Percentiles rank a stretch among this genome's conserved stretches.
Conservation (phyloP, 2,329 filamentous ascomycete species). For the Juglanconis juglandina region DNA sequence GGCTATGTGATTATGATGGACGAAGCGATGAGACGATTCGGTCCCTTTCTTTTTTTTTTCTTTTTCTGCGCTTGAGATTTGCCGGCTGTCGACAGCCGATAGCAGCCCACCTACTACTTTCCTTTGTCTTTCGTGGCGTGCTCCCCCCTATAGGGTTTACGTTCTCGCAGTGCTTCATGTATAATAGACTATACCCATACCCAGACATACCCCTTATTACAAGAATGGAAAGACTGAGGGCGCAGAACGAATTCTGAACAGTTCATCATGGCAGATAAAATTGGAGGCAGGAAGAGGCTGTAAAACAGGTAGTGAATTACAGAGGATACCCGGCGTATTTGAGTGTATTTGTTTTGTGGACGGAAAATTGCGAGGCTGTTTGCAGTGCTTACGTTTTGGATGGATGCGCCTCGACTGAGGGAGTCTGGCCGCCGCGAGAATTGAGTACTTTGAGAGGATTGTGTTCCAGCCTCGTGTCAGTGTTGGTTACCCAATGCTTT, state of each 20-base stretch:
- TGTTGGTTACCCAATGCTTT: too few relatives aligned
- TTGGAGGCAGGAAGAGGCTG: background rate
- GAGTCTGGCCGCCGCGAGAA: too few relatives aligned
- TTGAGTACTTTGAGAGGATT: too few relatives aligned
- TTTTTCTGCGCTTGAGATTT: background rate
- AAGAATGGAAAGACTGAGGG: constrained; percentile 6
- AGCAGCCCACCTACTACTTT: background rate
- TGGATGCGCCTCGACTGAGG: too few relatives aligned
- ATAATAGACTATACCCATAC: constrained; percentile 20
- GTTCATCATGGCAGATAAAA: background rate
- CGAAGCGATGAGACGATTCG: constrained; percentile 3
- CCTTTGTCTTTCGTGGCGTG: constrained; percentile 4
- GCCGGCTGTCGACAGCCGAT: background rate
- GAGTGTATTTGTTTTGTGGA: background rate
- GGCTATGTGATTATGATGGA: background rate
- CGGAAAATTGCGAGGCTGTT: background rate
- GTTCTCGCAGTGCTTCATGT: constrained; percentile 3
- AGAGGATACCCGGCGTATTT: constrained; percentile 5
- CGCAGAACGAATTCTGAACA: background rate
- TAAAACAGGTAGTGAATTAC: background rate
- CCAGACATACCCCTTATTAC: constrained; percentile 5
- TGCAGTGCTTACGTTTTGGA: background rate
- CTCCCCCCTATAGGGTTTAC: background rate
- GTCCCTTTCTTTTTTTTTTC: background rate
- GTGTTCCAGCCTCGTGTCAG: too few relatives aligned